These are phyloP conservation scores for Plectranthus barbatus DNA, from an alignment of 257 asterid genomes.

Conservation along the genomic window DNA sequence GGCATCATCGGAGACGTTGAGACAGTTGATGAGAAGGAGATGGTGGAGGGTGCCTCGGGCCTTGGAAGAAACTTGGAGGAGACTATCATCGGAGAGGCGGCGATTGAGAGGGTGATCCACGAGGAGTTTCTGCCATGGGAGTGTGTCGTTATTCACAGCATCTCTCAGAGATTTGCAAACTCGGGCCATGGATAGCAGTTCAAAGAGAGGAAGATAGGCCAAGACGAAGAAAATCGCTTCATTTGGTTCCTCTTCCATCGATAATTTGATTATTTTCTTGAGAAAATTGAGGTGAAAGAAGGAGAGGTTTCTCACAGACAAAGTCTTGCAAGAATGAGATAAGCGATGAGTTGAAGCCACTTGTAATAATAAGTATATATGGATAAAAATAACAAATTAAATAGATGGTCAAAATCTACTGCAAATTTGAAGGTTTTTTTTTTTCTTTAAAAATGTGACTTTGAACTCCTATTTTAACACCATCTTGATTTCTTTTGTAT, in stretches of 20 bases:
- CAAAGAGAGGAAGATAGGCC: slow-evolving; percentile 54
- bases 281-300: neutral
- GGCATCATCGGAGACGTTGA: slow-evolving; percentile 51
- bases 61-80: slow-evolving; percentile 37
- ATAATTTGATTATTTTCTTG: neutral
- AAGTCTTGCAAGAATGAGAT: neutral
- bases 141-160: slow-evolving; percentile 44
- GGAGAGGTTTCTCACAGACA: too few relatives aligned
- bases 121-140: slow-evolving; percentile 57
- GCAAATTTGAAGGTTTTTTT: too few relatives aligned
- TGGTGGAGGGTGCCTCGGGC: slow-evolving; percentile 42
- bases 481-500: too few relatives aligned
- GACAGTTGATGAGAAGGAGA: slow-evolving; percentile 49
- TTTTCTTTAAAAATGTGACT: too few relatives aligned
- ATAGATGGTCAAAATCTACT: too few relatives aligned
- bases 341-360: neutral
- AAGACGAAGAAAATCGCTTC: slow-evolving; percentile 61
- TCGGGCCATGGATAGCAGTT: slow-evolving; percentile 39
- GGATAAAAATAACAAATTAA: too few relatives aligned
- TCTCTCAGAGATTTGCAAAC: slow-evolving; percentile 66
- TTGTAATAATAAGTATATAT: too few relatives aligned
- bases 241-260: slow-evolving; percentile 34
- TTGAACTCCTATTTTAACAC: too few relatives aligned
- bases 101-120: slow-evolving; percentile 46
- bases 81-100: slow-evolving; percentile 36